These are phyloP conservation scores for Sclerotinia minor DNA, from an alignment of 2,329 filamentous ascomycete genomes.

Conservation along the genomic window DNA sequence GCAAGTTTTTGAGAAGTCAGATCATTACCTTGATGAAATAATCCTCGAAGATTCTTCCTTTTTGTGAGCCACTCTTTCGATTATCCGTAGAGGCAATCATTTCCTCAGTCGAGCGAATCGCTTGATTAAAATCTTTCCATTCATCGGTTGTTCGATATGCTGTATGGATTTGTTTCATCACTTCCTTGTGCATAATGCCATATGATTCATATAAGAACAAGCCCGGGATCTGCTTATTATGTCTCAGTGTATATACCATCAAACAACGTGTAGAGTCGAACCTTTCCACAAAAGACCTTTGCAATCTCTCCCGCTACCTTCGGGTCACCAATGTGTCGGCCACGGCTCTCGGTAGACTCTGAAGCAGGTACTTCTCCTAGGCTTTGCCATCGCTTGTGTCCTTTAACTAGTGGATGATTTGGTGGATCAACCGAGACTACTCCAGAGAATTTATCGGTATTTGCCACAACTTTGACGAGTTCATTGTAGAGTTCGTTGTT, in stretches of 20 bases:
- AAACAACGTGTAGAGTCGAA: constrained; percentile 36
- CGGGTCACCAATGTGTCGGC: constrained; percentile 55
- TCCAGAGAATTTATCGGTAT: constrained; percentile 60
- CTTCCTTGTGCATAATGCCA: constrained; percentile 82
- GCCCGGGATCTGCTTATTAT: constrained; percentile 62
- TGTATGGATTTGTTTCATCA: constrained; percentile 74
- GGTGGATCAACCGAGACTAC: constrained; percentile 38
- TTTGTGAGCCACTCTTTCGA: constrained; percentile 63
- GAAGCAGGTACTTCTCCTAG: constrained; percentile 42
- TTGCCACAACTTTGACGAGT: constrained; percentile 69
- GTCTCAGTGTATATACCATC: neutral
- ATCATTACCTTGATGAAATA: constrained; percentile 77
- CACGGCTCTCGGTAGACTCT: constrained; percentile 46
- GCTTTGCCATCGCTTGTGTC: constrained; percentile 52
- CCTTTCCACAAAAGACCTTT: constrained; percentile 60
- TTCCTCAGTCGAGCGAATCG: constrained; percentile 78
- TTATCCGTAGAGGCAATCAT: constrained; percentile 70
- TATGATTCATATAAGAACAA: constrained; percentile 93
- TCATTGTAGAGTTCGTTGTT: constrained; percentile 80
- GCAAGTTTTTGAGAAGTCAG: neutral
- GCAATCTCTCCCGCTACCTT: constrained; percentile 61
- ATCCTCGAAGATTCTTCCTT: constrained; percentile 79
- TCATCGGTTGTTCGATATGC: constrained; percentile 67
- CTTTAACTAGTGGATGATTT: constrained; percentile 22
- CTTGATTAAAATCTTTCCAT: constrained; percentile 80